phyloP scores from a whole-genome alignment of 176 grass and related monocot species.

The Saccharum officinarum region DNA sequence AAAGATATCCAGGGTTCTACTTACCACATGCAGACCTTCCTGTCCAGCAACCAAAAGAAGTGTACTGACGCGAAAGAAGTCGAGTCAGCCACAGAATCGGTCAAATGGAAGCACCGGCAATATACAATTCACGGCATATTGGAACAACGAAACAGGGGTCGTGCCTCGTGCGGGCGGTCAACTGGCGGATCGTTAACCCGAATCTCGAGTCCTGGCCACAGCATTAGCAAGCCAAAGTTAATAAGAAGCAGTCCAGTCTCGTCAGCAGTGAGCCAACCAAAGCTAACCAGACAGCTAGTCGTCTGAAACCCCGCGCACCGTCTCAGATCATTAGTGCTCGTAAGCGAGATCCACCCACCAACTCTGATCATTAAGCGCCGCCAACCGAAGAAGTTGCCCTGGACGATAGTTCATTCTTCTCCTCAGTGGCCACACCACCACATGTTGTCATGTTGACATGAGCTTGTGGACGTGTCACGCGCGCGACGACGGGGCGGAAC shows the following conservation, averaged over 20 bases:
- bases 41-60: no score
- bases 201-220: not conserved
- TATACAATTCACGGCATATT: conserved; percentile 4
- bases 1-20: not conserved
- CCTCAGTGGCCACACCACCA: not conserved
- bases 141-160: not conserved
- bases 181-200: no score
- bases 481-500: no score
- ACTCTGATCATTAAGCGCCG: not conserved
- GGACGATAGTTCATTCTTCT: not conserved
- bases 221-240: not conserved
- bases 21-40: not conserved
- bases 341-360: not conserved
- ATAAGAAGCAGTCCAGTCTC: not conserved
- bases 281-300: no score
- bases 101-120: conserved; percentile 5
- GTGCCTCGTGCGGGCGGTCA: not conserved
- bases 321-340: not conserved
- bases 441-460: not conserved
- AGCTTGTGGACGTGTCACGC: not conserved
- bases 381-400: not conserved
- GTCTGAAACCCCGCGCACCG: not conserved
- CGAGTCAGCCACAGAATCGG: not conserved
- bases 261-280: not conserved
- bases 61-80: not conserved